Percentiles rank a stretch among this genome's conserved stretches.
Conservation (phyloP, 2,329 filamentous ascomycete genomes). For the Onygenales sp. region DNA sequence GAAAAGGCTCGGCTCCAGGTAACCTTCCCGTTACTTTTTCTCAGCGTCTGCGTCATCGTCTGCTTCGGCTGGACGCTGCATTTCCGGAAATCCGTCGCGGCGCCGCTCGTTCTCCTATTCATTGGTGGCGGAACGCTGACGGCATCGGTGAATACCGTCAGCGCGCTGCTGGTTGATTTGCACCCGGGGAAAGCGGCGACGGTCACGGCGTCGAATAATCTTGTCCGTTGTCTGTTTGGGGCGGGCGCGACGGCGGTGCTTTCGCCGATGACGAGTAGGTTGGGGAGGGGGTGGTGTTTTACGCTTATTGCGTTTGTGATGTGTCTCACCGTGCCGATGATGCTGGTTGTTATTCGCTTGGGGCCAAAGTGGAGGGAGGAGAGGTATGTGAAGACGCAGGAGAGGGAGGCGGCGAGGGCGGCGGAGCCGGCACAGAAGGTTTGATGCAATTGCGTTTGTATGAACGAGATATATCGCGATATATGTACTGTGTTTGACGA, state of each 20-base stretch:
- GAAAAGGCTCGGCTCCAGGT: conserved; percentile 30
- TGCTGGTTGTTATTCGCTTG: conserved; percentile 18
- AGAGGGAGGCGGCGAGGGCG: conserved; percentile 6
- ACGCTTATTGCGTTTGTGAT: conserved; percentile 29
- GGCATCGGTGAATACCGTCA: conserved; percentile 39
- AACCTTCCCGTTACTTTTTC: conserved; percentile 22
- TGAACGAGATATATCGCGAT: too few relatives aligned
- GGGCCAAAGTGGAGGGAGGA: conserved; percentile 22
- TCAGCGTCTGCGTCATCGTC: conserved; percentile 18
- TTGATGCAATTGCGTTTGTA: too few relatives aligned
- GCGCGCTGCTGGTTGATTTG: conserved; percentile 46
- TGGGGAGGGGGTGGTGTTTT: conserved; percentile 35
- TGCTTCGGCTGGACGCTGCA: conserved; percentile 46
- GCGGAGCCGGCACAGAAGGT: background rate
- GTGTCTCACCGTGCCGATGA: conserved; percentile 23
- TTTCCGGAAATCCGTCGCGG: conserved; percentile 37
- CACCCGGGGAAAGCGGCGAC: conserved; percentile 42
- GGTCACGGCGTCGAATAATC: conserved; percentile 45
- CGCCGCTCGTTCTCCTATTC: conserved; percentile 43
- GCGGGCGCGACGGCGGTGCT: conserved; percentile 41
- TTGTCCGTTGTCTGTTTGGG: conserved; percentile 44
- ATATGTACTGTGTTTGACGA: too few relatives aligned
- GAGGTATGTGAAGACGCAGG: conserved; percentile 9
- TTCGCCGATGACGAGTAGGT: conserved; percentile 26
- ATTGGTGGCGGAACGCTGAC: conserved; percentile 42